Conservation (phyloP, 805 yeast species). For the Zygosaccharomyces kombuchaensis region DNA sequence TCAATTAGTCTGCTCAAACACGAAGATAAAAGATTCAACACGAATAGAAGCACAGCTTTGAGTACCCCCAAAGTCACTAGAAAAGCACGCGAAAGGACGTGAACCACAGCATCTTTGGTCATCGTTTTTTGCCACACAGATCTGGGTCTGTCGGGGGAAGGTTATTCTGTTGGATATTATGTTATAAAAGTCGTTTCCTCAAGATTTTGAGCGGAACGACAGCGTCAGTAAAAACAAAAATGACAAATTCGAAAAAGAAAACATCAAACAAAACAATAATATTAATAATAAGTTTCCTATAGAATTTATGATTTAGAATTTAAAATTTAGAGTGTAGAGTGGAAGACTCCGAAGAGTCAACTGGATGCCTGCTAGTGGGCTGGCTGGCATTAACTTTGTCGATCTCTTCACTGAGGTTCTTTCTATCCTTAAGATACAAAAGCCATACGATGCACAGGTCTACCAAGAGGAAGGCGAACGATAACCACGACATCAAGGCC, state of each 20-base stretch:
- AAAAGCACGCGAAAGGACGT: conserved; percentile 16
- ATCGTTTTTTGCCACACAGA: not conserved
- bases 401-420: conserved; percentile 16
- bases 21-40: conserved; percentile 19
- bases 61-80: conserved; percentile 16
- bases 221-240: conserved; percentile 1
- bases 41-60: not conserved
- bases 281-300: not conserved
- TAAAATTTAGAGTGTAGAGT: conserved; percentile 12
- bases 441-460: conserved; percentile 39
- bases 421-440: conserved; percentile 36
- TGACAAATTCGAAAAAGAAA: not conserved
- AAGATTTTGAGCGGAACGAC: conserved; percentile 1
- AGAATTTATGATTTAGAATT: not conserved
- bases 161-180: not conserved
- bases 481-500: conserved; percentile 56
- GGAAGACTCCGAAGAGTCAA: conserved; percentile 15
- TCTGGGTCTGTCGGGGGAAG: not conserved
- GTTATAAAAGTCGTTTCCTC: not conserved
- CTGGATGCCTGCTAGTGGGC: conserved; percentile 2
- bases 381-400: conserved; percentile 12
- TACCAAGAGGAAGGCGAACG: conserved; percentile 46
- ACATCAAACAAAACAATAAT: not conserved
- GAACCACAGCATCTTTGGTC: conserved; percentile 10
- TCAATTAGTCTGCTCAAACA: conserved; percentile 14